Base-by-base conservation (phyloP, 805 yeast genomes). In the Ogataea nitratoaversa region DNA sequence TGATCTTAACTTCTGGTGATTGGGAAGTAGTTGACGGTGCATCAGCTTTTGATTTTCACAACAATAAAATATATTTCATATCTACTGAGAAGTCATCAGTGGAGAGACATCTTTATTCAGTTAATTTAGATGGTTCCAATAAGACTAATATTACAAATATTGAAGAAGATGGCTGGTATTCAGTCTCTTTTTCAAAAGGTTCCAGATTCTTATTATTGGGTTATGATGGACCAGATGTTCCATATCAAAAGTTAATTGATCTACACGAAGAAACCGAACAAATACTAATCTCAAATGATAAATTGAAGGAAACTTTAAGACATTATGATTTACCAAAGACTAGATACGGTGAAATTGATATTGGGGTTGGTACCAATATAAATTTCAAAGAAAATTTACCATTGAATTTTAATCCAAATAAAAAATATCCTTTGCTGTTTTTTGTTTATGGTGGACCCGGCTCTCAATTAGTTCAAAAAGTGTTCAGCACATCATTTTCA, bases 381-480 rank as follows among this genome's bases (percentile, higher is more conserved):
- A 86, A 90, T 61, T 75, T 78, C 22, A 71, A 78, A 43, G 96
- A 90, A 60, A 82, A 87, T 5, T 66, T 81, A 32, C 98, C 98
- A 1, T 72, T 81, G 32, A 66, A 72, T 48, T 93, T 93, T 57
- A 74, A 85, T 52, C 52, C 60, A 5, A 53, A 63, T 8, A 67
- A 71, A 52, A 71, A 81, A 58, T 89, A 91, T 59, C 98, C 98
- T 0, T 79, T 93, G 0, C 69, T 93, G 43, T 91, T 93, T 59
- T 89, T 74, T 57, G 89, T 89, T 4, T 93, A 93, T 57, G 97
- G 96, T 18, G 99, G 99, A 0, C 99, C 99, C 8, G 93, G 89
- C 27, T 84, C 95, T 5, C 98, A 93, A 61, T 69, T 76, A 39
- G 96, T 91, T 6, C 66, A 71, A 32, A 78, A 84, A 46, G 57